These are phyloP conservation scores for Extremus antarcticus DNA, from an alignment of 495 filamentous ascomycete species.

Conservation along the genomic window DNA sequence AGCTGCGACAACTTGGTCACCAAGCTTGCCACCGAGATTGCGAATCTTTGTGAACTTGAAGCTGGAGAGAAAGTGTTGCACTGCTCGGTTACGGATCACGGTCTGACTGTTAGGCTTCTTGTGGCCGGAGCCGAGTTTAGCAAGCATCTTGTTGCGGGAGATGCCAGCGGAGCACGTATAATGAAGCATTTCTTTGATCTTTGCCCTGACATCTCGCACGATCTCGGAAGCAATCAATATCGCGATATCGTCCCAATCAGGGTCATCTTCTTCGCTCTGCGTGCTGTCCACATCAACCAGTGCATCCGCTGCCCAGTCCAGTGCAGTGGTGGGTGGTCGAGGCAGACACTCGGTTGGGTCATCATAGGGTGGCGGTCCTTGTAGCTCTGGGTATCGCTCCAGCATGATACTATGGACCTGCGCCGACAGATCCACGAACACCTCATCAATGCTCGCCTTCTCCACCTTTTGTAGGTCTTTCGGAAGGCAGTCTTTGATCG, in stretches of 20 bases:
- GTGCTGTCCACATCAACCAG: conserved; percentile 63
- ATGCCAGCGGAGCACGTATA: conserved; percentile 91
- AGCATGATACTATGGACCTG: conserved; percentile 68
- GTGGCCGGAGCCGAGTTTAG: conserved; percentile 80
- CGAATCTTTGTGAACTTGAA: conserved; percentile 96
- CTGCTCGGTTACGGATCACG: conserved; percentile 72
- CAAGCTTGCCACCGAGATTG: conserved; percentile 92
- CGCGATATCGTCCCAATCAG: conserved; percentile 93
- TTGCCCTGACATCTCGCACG: conserved; percentile 58
- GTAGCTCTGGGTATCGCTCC: conserved; percentile 66
- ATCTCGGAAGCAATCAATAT: conserved; percentile 82
- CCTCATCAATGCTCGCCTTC: conserved; percentile 85
- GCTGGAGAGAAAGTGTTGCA: conserved; percentile 64
- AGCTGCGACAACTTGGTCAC: conserved; percentile 63
- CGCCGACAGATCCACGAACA: conserved; percentile 81
- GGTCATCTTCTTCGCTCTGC: conserved; percentile 67
- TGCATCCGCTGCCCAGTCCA: conserved; percentile 74
- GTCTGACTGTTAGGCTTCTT: conserved; percentile 94
- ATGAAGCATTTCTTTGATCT: conserved; percentile 54
- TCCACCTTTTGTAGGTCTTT: conserved; percentile 60
- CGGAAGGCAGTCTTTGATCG: conserved; percentile 65
- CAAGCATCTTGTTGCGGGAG: conserved; percentile 86
- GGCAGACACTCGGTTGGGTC: conserved; percentile 64
- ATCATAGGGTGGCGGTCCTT: conserved; percentile 50
- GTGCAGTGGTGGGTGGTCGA: conserved; percentile 56